These are phyloP conservation scores for Tolypocladium tundrense DNA, from an alignment of 2,329 filamentous ascomycete species.

Conservation along the genomic window DNA sequence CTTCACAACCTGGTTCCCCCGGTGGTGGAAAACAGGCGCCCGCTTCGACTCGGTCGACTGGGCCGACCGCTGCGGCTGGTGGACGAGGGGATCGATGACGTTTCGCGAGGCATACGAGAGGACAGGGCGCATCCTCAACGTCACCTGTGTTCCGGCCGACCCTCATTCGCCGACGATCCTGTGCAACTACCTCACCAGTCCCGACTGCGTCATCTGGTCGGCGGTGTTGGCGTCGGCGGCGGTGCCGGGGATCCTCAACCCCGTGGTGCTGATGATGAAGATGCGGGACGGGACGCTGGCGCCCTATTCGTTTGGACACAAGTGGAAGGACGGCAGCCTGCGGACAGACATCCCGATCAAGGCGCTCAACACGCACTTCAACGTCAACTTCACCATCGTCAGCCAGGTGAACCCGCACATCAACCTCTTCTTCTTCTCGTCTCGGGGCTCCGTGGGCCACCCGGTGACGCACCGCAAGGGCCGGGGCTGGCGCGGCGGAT, in stretches of 20 bases:
- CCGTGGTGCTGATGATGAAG: constrained; percentile 89
- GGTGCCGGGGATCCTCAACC: constrained; percentile 91
- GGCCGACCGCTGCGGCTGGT: constrained; percentile 81
- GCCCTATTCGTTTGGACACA: constrained; percentile 94
- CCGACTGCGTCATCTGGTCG: constrained; percentile 97
- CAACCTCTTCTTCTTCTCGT: constrained; percentile 98
- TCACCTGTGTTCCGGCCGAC: constrained; percentile 90
- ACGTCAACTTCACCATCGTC: constrained; percentile 94
- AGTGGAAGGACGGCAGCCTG: constrained; percentile 96
- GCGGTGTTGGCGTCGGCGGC: constrained; percentile 90
- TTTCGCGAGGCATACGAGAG: constrained; percentile 91
- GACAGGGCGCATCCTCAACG: constrained; percentile 89
- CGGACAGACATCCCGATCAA: constrained; percentile 93
- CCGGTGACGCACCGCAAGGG: constrained; percentile 91
- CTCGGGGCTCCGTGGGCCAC: constrained; percentile 79
- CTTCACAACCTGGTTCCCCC: constrained; percentile 62
- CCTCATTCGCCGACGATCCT: constrained; percentile 87
- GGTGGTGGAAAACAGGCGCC: constrained; percentile 90
- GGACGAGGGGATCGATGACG: constrained; percentile 80
- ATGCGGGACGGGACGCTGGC: constrained; percentile 63
- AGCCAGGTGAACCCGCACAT: constrained; percentile 91
- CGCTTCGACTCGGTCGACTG: constrained; percentile 91
- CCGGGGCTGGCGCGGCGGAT: constrained; percentile 91
- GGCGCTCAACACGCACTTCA: constrained; percentile 91
- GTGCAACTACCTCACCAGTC: constrained; percentile 88